Percentiles rank a stretch among this genome's conserved stretches.
phyloP scores from a whole-genome alignment of 306 rosid genomes.

The Gastrolobium bilobum region DNA sequence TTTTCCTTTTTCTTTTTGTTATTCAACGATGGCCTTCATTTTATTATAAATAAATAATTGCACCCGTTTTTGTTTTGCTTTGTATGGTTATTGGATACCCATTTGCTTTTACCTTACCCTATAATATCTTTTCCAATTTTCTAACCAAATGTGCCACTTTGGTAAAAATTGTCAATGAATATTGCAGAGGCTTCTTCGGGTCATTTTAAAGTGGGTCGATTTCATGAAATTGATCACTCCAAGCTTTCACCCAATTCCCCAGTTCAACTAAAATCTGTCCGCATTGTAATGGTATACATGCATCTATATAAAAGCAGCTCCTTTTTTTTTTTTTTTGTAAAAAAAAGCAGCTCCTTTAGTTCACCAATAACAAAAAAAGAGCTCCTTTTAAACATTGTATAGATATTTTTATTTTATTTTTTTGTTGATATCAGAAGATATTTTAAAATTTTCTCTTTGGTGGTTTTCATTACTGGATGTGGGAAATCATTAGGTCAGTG shows the following conservation, averaged over 20 bases:
- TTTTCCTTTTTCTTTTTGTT: too few species aligned
- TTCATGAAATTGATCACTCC: constrained; percentile 74
- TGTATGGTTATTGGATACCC: neutral
- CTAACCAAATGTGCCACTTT: constrained; percentile 9
- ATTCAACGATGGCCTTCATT: neutral
- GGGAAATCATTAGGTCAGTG: constrained; percentile 66
- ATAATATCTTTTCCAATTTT: constrained; percentile 1
- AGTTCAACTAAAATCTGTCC: constrained; percentile 64
- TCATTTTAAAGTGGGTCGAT: constrained; percentile 68
- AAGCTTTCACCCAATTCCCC: constrained; percentile 63
- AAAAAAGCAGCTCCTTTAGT: neutral
- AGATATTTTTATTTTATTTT: neutral
- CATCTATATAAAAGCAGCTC: neutral
- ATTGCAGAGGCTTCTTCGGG: constrained; percentile 56
- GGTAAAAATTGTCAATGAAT: constrained; percentile 14
- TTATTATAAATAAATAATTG: neutral
- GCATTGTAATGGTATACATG: constrained; percentile 74
- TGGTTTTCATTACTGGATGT: neutral
- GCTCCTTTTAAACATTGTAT: neutral
- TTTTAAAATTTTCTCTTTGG: neutral
- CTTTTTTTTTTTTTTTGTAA: neutral
- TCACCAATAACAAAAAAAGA: neutral
- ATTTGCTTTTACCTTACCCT: constrained; percentile 17
- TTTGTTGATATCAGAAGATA: neutral
- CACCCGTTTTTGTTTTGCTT: constrained; percentile 14